Evolutionary conservation across 169 alveolate genomes (phyloP).

Genomic region (Babesia caballi): DNA sequence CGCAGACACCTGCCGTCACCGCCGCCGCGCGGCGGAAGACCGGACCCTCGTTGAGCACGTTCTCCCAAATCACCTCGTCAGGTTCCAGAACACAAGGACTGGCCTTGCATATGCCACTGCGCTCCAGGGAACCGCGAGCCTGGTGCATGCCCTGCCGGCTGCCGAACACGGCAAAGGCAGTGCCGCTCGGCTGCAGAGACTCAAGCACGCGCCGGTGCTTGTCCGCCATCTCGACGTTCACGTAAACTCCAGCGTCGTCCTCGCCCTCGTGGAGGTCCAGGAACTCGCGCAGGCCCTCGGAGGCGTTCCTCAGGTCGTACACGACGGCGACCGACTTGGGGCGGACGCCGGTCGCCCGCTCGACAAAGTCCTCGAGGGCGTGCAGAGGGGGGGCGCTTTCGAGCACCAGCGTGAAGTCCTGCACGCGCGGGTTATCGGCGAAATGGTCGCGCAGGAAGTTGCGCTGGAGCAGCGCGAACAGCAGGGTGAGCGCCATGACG

Average conservation of each 20-base stretch:
- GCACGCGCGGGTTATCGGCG: constrained; percentile 20
- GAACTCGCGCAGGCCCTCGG: constrained; percentile 21
- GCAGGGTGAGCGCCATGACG: constrained; percentile 53
- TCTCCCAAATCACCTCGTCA: constrained; percentile 67
- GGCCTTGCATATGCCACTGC: constrained; percentile 22
- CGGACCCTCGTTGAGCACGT: constrained; percentile 15
- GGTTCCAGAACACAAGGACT: constrained; percentile 68
- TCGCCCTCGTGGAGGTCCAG: constrained; percentile 3
- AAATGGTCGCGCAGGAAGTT: constrained; percentile 2
- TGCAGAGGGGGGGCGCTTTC: constrained; percentile 24
- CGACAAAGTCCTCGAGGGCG: constrained; percentile 34
- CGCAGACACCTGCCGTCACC: constrained; percentile 20
- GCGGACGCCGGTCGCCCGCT: constrained; percentile 23
- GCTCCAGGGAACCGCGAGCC: constrained; percentile 4
- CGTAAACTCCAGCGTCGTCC: constrained; percentile 13
- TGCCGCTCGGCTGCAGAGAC: constrained; percentile 34
- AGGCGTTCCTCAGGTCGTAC: constrained; percentile 19
- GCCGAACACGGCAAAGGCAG: constrained; percentile 36
- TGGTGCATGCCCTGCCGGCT: constrained; percentile 1
- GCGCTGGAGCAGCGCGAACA: constrained; percentile 46
- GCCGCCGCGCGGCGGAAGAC: constrained; percentile 6
- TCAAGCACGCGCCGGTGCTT: constrained; percentile 3
- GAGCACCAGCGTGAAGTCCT: constrained; percentile 43
- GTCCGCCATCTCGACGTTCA: constrained; percentile 36
- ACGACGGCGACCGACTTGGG: constrained; percentile 43